Percentiles rank a stretch among this genome's conserved stretches.
Conservation (phyloP, 345 rosid species). For the Camelina laxa region DNA sequence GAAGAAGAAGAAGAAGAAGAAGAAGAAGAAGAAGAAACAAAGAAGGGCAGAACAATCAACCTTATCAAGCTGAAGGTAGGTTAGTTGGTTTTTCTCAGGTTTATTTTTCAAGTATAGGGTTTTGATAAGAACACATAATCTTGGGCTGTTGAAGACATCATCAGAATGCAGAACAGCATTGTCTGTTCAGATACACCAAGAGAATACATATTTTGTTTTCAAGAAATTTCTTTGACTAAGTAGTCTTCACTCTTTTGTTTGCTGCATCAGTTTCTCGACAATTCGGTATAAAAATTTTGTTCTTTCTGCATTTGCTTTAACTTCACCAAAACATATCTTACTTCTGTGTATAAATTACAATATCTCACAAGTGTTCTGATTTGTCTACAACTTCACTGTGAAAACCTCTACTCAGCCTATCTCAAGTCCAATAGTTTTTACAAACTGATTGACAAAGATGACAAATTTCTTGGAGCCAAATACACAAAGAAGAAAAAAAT, state of each 20-base stretch:
- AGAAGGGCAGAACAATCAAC: slow-evolving; percentile 26
- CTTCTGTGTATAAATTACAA: slow-evolving; percentile 37
- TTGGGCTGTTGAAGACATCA: slow-evolving; percentile 39
- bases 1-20: neutral
- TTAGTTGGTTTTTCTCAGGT: slow-evolving; percentile 48
- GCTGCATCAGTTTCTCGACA: neutral
- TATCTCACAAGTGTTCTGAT: slow-evolving; percentile 31
- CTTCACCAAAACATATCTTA: slow-evolving; percentile 33
- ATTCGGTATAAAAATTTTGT: slow-evolving; percentile 3
- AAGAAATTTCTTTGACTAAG: slow-evolving; percentile 32
- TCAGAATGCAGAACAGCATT: slow-evolving; percentile 42
- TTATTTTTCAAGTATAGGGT: slow-evolving; percentile 40
- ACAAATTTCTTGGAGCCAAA: too few species aligned
- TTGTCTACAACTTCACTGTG: slow-evolving; percentile 20
- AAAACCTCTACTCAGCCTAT: too few species aligned
- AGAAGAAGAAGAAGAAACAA: neutral
- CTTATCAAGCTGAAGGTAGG: slow-evolving; percentile 42
- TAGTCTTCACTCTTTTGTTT: slow-evolving; percentile 10
- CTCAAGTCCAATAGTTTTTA: too few species aligned
- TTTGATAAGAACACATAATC: slow-evolving; percentile 38
- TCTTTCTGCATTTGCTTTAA: slow-evolving; percentile 45
- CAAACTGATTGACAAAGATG: too few species aligned
- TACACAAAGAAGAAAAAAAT: too few species aligned
- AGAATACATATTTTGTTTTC: slow-evolving; percentile 37
- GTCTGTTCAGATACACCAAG: slow-evolving; percentile 43